Percentiles rank a stretch among this genome's conserved stretches.
These are phyloP conservation scores for Clonostachys sp. DNA, from an alignment of 2,329 filamentous ascomycete genomes.

Conservation along the genomic window DNA sequence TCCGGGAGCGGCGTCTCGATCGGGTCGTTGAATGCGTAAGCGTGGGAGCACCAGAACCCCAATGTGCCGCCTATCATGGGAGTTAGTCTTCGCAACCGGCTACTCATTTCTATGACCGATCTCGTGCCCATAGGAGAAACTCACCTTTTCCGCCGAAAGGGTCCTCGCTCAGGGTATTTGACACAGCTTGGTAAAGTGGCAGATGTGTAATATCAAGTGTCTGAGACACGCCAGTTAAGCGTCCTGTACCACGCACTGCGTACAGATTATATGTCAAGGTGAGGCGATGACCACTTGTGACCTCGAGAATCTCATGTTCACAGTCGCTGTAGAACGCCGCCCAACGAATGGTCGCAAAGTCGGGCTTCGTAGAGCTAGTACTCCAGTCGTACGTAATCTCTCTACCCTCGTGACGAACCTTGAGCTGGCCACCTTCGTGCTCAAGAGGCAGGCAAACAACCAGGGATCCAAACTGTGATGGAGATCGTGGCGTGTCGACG, in stretches of 20 bases:
- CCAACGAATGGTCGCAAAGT: conserved; percentile 26
- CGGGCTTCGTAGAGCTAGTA: neutral
- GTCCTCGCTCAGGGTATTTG: no score
- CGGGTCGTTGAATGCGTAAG: no score
- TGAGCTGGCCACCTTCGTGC: conserved; percentile 33
- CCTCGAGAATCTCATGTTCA: conserved; percentile 44
- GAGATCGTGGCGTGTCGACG: conserved; percentile 46
- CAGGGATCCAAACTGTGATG: conserved; percentile 44
- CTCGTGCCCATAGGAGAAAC: no score
- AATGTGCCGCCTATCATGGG: no score
- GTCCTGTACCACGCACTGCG: neutral
- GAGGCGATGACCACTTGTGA: conserved; percentile 45
- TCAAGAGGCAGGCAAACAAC: conserved; percentile 40
- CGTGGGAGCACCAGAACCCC: no score
- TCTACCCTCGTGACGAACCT: conserved; percentile 31
- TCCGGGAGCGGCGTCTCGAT: no score
- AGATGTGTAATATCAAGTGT: no score
- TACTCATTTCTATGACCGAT: no score
- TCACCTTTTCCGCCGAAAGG: no score
- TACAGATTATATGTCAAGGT: conserved; percentile 58
- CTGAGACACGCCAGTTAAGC: no score
- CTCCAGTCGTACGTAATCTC: conserved; percentile 34
- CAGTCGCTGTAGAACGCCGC: conserved; percentile 49
- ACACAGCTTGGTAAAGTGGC: no score
- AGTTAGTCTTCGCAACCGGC: no score